A percentile compares a stretch with the other conserved stretches of the same genome.
Conservation (phyloP, 805 yeast species). For the Wickerhamiella occidentalis region DNA sequence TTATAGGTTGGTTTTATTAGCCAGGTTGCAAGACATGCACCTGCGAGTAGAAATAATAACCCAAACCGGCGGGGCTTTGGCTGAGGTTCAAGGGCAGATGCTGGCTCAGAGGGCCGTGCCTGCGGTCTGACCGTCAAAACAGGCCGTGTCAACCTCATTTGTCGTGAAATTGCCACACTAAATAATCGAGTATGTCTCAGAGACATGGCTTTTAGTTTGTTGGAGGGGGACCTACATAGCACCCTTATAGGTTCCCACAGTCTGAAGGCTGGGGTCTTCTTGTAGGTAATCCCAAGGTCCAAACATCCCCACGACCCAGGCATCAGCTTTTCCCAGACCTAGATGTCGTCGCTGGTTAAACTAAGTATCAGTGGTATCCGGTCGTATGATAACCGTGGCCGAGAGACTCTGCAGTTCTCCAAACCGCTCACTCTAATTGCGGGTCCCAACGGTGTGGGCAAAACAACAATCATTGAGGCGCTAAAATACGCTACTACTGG, state of each 20-base stretch:
- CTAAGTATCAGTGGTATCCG: constrained; percentile 78
- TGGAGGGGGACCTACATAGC: not conserved
- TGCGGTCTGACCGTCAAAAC: constrained; percentile 4
- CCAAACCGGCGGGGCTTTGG: not conserved
- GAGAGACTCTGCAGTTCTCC: constrained; percentile 81
- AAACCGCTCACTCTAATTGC: constrained; percentile 86
- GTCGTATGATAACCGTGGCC: constrained; percentile 73
- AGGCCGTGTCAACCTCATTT: not conserved
- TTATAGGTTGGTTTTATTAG: constrained; percentile 17
- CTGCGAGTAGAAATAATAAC: constrained; percentile 17
- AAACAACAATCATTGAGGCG: constrained; percentile 93
- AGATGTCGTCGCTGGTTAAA: constrained; percentile 28
- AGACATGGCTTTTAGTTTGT: not conserved
- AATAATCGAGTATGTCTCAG: not conserved
- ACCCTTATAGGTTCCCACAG: too few relatives aligned
- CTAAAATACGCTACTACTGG: constrained; percentile 91
- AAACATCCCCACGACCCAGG: too few relatives aligned
- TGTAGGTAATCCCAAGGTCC: too few relatives aligned
- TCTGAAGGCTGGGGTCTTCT: too few relatives aligned
- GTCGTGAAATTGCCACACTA: not conserved
- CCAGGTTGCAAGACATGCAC: constrained; percentile 19
- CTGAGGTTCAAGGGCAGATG: not conserved
- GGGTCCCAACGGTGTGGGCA: constrained; percentile 94
- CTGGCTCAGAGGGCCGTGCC: not conserved
- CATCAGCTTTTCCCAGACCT: too few relatives aligned